phyloP scores from a whole-genome alignment of 1,139 yeast genomes.

The Zygosaccharomyces sapae region DNA sequence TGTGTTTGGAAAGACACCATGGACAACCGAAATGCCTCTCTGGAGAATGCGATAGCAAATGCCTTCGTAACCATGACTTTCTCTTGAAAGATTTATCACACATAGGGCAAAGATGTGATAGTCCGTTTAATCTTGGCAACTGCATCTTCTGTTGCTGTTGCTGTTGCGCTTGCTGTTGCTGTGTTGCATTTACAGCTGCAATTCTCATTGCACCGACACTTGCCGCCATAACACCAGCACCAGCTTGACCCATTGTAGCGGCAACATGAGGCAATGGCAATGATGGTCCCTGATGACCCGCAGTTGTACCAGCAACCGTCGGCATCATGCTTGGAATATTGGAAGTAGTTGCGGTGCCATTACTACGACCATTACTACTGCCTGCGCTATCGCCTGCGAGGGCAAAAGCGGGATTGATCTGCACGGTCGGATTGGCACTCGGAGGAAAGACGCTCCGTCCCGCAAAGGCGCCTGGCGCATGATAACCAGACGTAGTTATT shows the following conservation, averaged over 20 bases:
- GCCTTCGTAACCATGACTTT: conserved; percentile 90
- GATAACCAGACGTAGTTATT: neutral
- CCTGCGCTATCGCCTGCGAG: neutral
- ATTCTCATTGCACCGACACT: neutral
- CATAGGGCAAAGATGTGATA: conserved; percentile 64
- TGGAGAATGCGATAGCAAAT: conserved; percentile 78
- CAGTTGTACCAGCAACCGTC: conserved; percentile 2
- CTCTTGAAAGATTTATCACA: conserved; percentile 75
- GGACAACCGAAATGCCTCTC: conserved; percentile 82
- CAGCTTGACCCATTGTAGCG: neutral
- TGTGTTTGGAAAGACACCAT: conserved; percentile 75
- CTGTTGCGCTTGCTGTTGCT: conserved; percentile 6
- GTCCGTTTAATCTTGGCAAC: conserved; percentile 1
- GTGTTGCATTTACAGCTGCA: neutral
- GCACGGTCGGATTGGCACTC: neutral
- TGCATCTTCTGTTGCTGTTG: conserved; percentile 1
- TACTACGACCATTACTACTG: neutral
- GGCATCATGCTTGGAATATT: conserved; percentile 7
- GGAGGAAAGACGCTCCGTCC: neutral
- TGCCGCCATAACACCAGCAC: neutral
- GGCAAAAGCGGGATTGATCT: neutral
- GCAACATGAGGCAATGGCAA: neutral
- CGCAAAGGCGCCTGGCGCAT: neutral
- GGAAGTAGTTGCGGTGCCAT: conserved; percentile 2
- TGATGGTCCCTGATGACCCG: neutral